Base-by-base conservation (phyloP, 2,329 filamentous ascomycete genomes). In the Cladophialophora yegresii region DNA sequence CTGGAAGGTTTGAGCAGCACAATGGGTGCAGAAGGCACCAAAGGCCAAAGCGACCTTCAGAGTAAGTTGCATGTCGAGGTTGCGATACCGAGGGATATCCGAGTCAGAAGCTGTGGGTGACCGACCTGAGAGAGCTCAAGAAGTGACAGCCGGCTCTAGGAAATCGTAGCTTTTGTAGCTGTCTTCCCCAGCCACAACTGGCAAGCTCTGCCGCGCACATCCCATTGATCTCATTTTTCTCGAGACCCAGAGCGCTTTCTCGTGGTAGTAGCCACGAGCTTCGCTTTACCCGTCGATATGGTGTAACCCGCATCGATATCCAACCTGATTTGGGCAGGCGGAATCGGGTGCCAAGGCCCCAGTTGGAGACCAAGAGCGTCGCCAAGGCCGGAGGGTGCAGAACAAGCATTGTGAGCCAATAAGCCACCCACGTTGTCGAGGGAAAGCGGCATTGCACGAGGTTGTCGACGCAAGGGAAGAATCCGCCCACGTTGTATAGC, bases 1-100 rank as follows among this genome's bases (percentile, higher is more conserved):
- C 71, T 83, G 82, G 72, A 82, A 85, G n/a, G 81, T 82, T 74
- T 85, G 83, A 40, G 82, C 82, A 61, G 73, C 43, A 28, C 65
- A 68, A 33, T 69, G 67, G 16, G 36, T 33, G 23, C 64, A 63
- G 54, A 66, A 65, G 51, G 64, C 63, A 22, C 58, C 63, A 26
- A 69, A n/a, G 16, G 63, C 61, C 32, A 66, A 43, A n/a, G 62
- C 50, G 45, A 55, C 58, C 56, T 65, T 65, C 20, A 64, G 33
- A 28, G 47, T 57, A 40, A 66, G 50, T 22, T 68, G 63, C 28
- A 58, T 49, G 50, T 45, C 64, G 61, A 66, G 59, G 20, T n/a
- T 60, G 13, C 26, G 7, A 56, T 23, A 26, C 36, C 22, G 22
- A 10, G 28, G 51, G 7, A 47, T 12, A 20, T 49, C 23, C 10